Percentiles rank a stretch among this genome's conserved stretches.
phyloP scores from a whole-genome alignment of 2,329 filamentous ascomycete species.

The Colletotrichum simmondsii region DNA sequence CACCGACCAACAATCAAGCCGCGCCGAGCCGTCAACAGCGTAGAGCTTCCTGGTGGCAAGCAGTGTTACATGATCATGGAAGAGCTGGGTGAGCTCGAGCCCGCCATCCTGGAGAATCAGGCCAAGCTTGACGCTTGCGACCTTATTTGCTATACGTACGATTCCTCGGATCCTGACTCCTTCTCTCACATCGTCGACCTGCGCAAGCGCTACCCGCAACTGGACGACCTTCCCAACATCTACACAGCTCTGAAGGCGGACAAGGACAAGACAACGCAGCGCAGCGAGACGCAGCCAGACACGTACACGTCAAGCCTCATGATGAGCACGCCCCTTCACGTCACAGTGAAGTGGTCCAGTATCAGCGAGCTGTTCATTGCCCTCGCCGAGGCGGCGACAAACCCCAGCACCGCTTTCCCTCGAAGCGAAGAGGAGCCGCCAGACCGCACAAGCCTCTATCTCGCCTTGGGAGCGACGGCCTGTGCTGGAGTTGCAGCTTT shows the following conservation, averaged over 20 bases:
- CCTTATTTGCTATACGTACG: constrained; percentile 93
- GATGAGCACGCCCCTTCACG: constrained; percentile 92
- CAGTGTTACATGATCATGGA: constrained; percentile 97
- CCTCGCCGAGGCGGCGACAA: constrained; percentile 90
- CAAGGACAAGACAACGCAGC: constrained; percentile 95
- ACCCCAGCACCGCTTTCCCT: constrained; percentile 88
- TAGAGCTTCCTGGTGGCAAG: constrained; percentile 94
- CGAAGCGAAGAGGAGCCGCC: constrained; percentile 87
- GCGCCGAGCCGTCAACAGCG: constrained; percentile 92
- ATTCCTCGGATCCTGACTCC: constrained; percentile 95
- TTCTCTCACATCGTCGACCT: constrained; percentile 91
- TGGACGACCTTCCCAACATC: constrained; percentile 90
- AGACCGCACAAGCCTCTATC: constrained; percentile 86
- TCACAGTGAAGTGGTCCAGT: constrained; percentile 93
- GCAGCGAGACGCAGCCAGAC: constrained; percentile 90
- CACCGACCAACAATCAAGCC: constrained; percentile 97
- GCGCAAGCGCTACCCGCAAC: constrained; percentile 80
- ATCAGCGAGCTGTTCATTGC: constrained; percentile 94
- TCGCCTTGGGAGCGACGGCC: constrained; percentile 80
- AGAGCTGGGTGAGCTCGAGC: constrained; percentile 94
- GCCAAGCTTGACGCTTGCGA: constrained; percentile 93
- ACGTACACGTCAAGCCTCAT: constrained; percentile 86
- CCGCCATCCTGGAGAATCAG: constrained; percentile 92
- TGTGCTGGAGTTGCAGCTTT: constrained; percentile 72
- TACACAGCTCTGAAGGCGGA: constrained; percentile 97